phyloP scores from a whole-genome alignment of 768 basidiomycete genomes.

The Russula compacta region DNA sequence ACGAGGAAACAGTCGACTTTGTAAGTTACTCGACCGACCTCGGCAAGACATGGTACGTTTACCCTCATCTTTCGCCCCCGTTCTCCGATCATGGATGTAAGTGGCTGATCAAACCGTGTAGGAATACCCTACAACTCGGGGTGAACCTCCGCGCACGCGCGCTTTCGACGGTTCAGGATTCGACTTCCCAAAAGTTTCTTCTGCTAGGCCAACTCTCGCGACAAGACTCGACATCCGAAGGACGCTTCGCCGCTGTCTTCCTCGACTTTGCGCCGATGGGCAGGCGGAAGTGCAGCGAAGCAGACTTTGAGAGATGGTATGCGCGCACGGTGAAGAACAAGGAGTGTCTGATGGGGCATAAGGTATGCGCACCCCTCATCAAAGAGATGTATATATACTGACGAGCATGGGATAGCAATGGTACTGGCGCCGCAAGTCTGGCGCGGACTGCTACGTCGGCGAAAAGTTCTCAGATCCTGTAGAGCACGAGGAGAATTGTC shows the following conservation, averaged over 20 bases:
- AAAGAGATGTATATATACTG: neutral
- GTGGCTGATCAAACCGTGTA: conserved; percentile 23
- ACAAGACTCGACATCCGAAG: conserved; percentile 42
- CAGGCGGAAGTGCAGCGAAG: conserved; percentile 53
- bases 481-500: conserved; percentile 72
- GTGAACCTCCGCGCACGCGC: conserved; percentile 61
- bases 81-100: neutral
- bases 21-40: conserved; percentile 76
- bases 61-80: neutral
- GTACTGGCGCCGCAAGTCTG: conserved; percentile 76
- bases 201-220: conserved; percentile 71
- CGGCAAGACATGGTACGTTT: conserved; percentile 70
- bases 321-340: conserved; percentile 53
- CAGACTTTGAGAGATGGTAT: conserved; percentile 86
- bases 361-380: conserved; percentile 39
- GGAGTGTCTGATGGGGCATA: conserved; percentile 92
- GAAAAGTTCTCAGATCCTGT: conserved; percentile 85
- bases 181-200: conserved; percentile 93
- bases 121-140: conserved; percentile 64
- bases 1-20: conserved; percentile 65
- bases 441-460: conserved; percentile 83
- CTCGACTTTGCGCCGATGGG: conserved; percentile 75
- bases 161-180: conserved; percentile 87
- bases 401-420: conserved; percentile 66
- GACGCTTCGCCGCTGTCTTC: conserved; percentile 62